Base-by-base conservation (phyloP, 1,284 basidiomycete species). In the Mycena sp. region DNA sequence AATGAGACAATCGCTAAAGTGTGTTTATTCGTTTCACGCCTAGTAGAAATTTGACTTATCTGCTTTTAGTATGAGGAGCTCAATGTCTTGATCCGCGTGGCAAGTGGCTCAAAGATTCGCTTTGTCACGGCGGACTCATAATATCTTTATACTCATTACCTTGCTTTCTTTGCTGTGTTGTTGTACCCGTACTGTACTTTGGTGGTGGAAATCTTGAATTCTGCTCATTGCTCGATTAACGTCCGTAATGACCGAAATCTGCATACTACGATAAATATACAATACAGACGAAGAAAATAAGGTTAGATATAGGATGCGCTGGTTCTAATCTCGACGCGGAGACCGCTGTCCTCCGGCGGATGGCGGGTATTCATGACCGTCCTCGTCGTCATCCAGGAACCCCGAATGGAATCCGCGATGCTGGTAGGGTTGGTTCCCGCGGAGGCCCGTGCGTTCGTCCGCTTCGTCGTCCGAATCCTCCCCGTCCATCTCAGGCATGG, bases 1-100 rank as follows among this genome's bases (percentile, higher is more conserved):
- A 94, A 91, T 83, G 90, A 94, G 68, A 93, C 93, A 0, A 89
- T 96, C 59, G 71, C 81, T n/a, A 83, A 91, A 80, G 94, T 95
- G 72, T 73, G 89, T 80, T 49, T 46, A n/a, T 35, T 53, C 52
- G 54, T 56, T 49, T 48, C n/a, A n/a, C n/a, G 29, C 46, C 16
- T 64, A 17, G 65, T 68, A 67, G 63, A 61, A 28, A 37, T 28
- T 54, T 59, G 29, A 65, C 65, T 62, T 40, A 68, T 55, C 51
- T 45, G 45, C 26, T 21, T 52, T 6, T 72, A 95, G 94, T 96
- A 96, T 75, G 94, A 96, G 74, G 85, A 89, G 60, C 83, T 95
- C 70, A 87, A 90, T 64, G 85, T 95, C 49, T 88, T 90, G 83
- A 83, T 86, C 62, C 85, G 92, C 6, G 87, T 91, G 12, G 92